Evolutionary conservation across 768 basidiomycete genomes (phyloP).

Genomic region (Boletus patriciae): DNA sequence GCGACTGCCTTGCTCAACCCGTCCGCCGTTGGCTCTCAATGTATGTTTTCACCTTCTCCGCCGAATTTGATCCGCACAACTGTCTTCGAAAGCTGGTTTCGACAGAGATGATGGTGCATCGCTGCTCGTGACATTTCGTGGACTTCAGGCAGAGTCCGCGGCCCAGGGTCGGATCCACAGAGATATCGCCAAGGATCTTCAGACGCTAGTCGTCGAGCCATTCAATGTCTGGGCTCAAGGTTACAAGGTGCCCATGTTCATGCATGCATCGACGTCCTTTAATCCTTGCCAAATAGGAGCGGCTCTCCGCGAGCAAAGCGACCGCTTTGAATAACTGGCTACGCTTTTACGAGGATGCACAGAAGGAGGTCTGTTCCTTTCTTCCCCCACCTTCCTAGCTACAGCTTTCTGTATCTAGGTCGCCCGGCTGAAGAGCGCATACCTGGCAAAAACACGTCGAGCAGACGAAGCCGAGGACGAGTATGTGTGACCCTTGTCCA

Average conservation of each 20-base stretch:
- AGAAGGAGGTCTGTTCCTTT: slow-evolving; percentile 52
- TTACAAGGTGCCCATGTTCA: slow-evolving; percentile 54
- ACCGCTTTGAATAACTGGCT: slow-evolving; percentile 67
- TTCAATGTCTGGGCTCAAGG: slow-evolving; percentile 77
- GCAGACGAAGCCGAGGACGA: slow-evolving; percentile 95
- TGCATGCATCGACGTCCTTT: slow-evolving; percentile 10
- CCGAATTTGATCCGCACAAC: slow-evolving; percentile 5
- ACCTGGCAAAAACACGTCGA: slow-evolving; percentile 72
- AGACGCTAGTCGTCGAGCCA: slow-evolving; percentile 72
- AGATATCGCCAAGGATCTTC: slow-evolving; percentile 71
- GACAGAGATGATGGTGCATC: slow-evolving; percentile 83
- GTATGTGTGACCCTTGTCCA: slow-evolving; percentile 47
- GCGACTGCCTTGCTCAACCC: slow-evolving; percentile 59
- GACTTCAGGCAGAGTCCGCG: slow-evolving; percentile 70
- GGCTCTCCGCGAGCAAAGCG: slow-evolving; percentile 57
- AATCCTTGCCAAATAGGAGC: slow-evolving; percentile 44
- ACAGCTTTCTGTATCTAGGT: slow-evolving; percentile 36
- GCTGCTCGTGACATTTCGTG: slow-evolving; percentile 73
- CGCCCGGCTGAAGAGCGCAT: slow-evolving; percentile 70
- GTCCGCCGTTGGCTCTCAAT: slow-evolving; percentile 46
- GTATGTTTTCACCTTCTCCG: slow-evolving; percentile 34
- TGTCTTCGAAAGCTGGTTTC: slow-evolving; percentile 58
- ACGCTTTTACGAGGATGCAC: slow-evolving; percentile 66
- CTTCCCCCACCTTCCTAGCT: not conserved
- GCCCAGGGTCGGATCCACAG: slow-evolving; percentile 75